phyloP scores from a whole-genome alignment of 2,329 filamentous ascomycete species.

The Beauveria scarabaeidicola region DNA sequence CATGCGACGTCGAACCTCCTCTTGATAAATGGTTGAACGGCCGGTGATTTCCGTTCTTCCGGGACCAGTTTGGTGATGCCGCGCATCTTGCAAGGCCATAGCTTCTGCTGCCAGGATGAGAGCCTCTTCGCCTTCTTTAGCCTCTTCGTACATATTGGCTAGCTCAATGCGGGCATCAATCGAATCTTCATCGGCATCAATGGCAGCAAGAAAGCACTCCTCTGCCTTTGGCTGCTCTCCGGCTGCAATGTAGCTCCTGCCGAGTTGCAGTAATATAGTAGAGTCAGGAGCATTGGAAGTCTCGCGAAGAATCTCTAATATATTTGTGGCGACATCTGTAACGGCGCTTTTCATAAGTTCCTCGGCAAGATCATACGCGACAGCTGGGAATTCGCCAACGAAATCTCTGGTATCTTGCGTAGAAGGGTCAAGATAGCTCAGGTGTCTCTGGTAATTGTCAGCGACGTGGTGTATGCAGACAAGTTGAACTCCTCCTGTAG shows the following conservation, averaged over 20 bases:
- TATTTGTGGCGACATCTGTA: slow-evolving; percentile 37
- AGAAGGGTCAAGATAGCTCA: slow-evolving; percentile 61
- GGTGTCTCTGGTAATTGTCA: slow-evolving; percentile 43
- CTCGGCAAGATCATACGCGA: slow-evolving; percentile 61
- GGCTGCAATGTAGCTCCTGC: slow-evolving; percentile 59
- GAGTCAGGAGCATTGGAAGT: slow-evolving; percentile 42
- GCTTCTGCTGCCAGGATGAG: slow-evolving; percentile 70
- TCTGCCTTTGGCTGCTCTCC: slow-evolving; percentile 62
- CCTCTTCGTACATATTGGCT: slow-evolving; percentile 75
- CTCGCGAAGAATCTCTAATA: slow-evolving; percentile 46
- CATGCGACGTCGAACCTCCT: not conserved
- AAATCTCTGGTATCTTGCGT: slow-evolving; percentile 35
- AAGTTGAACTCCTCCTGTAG: slow-evolving; percentile 8
- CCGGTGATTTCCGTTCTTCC: not conserved
- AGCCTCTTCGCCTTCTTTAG: slow-evolving; percentile 65
- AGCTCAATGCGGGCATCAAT: slow-evolving; percentile 72
- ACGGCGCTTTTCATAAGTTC: slow-evolving; percentile 30
- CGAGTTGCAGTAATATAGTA: slow-evolving; percentile 46
- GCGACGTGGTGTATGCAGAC: not conserved
- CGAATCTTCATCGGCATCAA: slow-evolving; percentile 61
- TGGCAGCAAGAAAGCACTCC: slow-evolving; percentile 65
- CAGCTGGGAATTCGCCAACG: slow-evolving; percentile 62
- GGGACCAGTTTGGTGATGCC: slow-evolving; percentile 23
- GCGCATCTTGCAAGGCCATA: slow-evolving; percentile 51
- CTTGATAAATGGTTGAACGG: not conserved